These are phyloP conservation scores for Manihot esculenta DNA, from an alignment of 441 rosid genomes.

Conservation along the genomic window DNA sequence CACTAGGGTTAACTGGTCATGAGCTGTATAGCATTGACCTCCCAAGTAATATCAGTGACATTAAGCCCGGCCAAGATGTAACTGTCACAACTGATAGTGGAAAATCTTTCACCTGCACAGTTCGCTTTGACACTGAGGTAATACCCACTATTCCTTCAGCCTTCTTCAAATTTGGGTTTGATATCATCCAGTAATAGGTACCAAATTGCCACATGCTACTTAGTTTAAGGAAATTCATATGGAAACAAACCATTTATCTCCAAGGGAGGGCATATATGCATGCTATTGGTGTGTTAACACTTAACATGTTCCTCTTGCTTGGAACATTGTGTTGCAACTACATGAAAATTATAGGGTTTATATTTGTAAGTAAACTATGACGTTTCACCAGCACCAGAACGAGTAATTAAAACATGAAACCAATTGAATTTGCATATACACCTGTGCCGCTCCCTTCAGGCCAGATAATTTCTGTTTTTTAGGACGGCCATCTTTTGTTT, in stretches of 20 bases:
- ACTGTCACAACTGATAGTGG: constrained; percentile 78
- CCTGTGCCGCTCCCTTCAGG: not conserved
- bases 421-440: not conserved
- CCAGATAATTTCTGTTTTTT: not conserved
- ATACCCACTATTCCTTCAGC: constrained; percentile 9
- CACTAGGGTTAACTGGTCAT: constrained; percentile 82
- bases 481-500: not conserved
- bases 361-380: not conserved
- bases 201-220: not conserved
- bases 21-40: constrained; percentile 90
- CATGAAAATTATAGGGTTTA: not conserved
- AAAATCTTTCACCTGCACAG: constrained; percentile 88
- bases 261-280: not conserved
- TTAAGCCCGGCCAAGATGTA: constrained; percentile 96
- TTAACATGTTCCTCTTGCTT: not conserved
- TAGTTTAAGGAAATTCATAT: not conserved
- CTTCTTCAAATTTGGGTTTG: not conserved
- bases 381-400: not conserved
- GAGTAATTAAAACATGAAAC: not conserved
- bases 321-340: not conserved
- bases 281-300: not conserved
- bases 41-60: constrained; percentile 63
- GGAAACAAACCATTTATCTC: not conserved
- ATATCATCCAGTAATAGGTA: not conserved
- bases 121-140: constrained; percentile 98